These are phyloP conservation scores for Cladosporium sp. DNA, from an alignment of 2,329 filamentous ascomycete genomes.

Conservation along the genomic window DNA sequence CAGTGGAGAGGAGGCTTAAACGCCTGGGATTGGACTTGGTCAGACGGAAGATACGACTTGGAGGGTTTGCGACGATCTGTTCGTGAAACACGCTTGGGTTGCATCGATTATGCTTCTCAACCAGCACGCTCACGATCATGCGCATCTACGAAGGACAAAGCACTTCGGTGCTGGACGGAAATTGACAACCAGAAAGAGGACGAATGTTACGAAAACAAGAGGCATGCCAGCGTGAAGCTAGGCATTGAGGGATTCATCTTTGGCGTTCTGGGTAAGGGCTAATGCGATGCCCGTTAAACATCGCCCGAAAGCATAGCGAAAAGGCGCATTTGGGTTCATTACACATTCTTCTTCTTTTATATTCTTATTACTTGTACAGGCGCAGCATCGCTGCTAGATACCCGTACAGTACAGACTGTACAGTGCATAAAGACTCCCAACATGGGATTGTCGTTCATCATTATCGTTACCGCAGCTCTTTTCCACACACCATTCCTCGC, in stretches of 20 bases:
- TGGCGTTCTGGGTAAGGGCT: constrained; percentile 2
- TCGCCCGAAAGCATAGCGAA: constrained; percentile 10
- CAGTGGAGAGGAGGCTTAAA: constrained; percentile 26
- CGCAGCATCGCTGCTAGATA: constrained; percentile 4
- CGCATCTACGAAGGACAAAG: not conserved
- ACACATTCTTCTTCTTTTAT: constrained; percentile 5
- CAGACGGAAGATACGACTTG: not conserved
- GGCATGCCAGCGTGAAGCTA: not conserved
- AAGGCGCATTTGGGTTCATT: not conserved
- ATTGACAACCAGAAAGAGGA: not conserved
- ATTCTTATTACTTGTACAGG: not conserved
- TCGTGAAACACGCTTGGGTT: too few relatives aligned
- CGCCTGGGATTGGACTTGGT: not conserved
- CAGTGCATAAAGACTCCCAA: not conserved
- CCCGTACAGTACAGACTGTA: constrained; percentile 9
- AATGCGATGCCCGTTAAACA: not conserved
- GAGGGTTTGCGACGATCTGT: too few relatives aligned
- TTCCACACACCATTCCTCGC: not conserved
- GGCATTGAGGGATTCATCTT: not conserved
- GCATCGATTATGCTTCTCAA: not conserved
- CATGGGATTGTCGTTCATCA: not conserved
- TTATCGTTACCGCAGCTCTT: not conserved
- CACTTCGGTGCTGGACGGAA: not conserved
- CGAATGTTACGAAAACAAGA: constrained; percentile 8
- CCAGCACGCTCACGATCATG: too few relatives aligned